Evolutionary conservation across 371 early-diverging fungal species (phyloP).

Genomic region (Mortierella sp.): DNA sequence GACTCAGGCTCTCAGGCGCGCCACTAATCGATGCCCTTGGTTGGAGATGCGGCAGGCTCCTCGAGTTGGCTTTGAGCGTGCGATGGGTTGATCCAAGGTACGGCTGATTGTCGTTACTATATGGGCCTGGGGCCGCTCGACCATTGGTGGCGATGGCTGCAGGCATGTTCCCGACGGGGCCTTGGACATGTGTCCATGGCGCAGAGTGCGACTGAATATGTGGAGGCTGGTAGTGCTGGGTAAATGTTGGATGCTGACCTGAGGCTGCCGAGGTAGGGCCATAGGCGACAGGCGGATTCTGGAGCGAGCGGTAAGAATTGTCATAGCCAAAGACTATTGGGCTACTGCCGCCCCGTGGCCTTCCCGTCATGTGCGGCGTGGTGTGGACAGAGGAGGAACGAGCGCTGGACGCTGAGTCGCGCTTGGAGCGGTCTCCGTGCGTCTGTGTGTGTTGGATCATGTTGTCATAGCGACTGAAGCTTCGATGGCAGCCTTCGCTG

Average conservation of each 20-base stretch:
- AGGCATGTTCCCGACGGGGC: too few species aligned
- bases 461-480: conserved; percentile 70
- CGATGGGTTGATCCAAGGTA: conserved; percentile 1
- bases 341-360: conserved; percentile 42
- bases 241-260: too few species aligned
- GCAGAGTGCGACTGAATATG: too few species aligned
- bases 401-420: conserved; percentile 29
- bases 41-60: conserved; percentile 46
- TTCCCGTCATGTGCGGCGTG: conserved; percentile 24
- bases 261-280: conserved; percentile 12
- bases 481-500: conserved; percentile 65
- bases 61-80: conserved; percentile 44
- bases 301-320: conserved; percentile 7
- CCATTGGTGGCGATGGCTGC: too few species aligned
- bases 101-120: too few species aligned
- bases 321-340: conserved; percentile 40
- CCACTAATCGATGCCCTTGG: conserved; percentile 21
- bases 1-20: conserved; percentile 19
- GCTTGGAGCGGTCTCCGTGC: conserved; percentile 54
- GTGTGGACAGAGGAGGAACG: conserved; percentile 44
- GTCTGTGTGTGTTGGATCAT: conserved; percentile 75
- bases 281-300: conserved; percentile 7
- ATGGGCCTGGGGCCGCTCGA: too few species aligned
- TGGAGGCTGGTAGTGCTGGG: too few species aligned
- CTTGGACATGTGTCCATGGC: too few species aligned